Percentiles rank a stretch among this genome's conserved stretches.
phyloP scores from a whole-genome alignment of 306 rosid genomes.

The Begonia loranthoides region DNA sequence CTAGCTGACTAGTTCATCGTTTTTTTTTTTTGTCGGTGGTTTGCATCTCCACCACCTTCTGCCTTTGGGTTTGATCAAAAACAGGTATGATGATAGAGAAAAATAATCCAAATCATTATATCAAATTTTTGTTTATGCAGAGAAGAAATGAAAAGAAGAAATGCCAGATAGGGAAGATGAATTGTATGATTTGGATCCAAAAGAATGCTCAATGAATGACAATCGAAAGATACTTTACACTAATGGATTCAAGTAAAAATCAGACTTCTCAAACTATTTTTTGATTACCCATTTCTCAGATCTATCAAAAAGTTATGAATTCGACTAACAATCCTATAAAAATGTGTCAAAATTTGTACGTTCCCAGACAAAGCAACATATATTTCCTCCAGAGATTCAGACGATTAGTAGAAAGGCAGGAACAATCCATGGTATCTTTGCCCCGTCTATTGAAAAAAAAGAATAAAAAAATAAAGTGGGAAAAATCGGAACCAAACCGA shows the following conservation, averaged over 20 bases:
- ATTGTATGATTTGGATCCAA: conserved; percentile 22
- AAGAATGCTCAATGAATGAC: conserved; percentile 29
- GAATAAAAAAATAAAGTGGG: too few species aligned
- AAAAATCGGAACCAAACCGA: too few species aligned
- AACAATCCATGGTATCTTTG: conserved; percentile 70
- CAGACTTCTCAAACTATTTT: neutral
- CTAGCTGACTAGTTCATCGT: too few species aligned
- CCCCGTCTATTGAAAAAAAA: too few species aligned
- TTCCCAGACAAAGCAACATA: conserved; percentile 88
- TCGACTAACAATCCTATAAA: too few species aligned
- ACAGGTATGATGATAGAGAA: too few species aligned
- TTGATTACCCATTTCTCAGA: neutral
- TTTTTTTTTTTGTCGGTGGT: too few species aligned
- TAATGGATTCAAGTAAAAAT: conserved; percentile 83
- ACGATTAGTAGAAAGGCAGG: conserved; percentile 23
- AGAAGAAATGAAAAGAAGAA: conserved; percentile 41
- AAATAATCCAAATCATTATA: too few species aligned
- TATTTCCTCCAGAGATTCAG: conserved; percentile 66
- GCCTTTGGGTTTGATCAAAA: too few species aligned
- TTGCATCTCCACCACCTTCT: conserved; percentile 76
- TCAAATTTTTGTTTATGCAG: conserved; percentile 73
- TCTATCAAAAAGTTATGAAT: too few species aligned
- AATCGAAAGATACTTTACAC: conserved; percentile 79
- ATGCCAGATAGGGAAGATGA: conserved; percentile 50
- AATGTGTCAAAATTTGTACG: conserved; percentile 20